These are phyloP conservation scores for Ceratocystis alfenasii DNA, from an alignment of 2,329 filamentous ascomycete species.

Conservation along the genomic window DNA sequence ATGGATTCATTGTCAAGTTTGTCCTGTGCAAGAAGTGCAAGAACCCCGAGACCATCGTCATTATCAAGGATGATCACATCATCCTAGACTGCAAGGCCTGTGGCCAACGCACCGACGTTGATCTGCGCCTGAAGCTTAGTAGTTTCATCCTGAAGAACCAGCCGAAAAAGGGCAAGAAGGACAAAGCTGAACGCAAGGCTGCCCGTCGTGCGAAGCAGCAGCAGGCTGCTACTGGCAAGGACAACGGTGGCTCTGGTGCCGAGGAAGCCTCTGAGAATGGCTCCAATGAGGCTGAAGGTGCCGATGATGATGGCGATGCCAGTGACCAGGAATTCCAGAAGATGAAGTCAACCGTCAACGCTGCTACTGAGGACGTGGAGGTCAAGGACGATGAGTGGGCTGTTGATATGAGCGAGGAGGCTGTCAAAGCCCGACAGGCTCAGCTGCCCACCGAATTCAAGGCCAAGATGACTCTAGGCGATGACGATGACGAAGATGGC, in stretches of 20 bases:
- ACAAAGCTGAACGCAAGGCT: slow-evolving; percentile 86
- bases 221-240: slow-evolving; percentile 45
- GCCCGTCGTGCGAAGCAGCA: slow-evolving; percentile 80
- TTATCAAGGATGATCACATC: slow-evolving; percentile 88
- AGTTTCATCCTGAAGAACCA: slow-evolving; percentile 96
- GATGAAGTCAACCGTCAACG: slow-evolving; percentile 51
- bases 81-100: slow-evolving; percentile 97
- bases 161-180: slow-evolving; percentile 89
- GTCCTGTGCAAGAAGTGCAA: slow-evolving; percentile 99
- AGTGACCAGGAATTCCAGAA: slow-evolving; percentile 90
- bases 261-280: slow-evolving; percentile 42
- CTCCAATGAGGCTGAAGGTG: slow-evolving; percentile 36
- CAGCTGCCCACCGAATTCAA: slow-evolving; percentile 91
- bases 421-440: slow-evolving; percentile 86
- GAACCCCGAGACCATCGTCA: slow-evolving; percentile 95
- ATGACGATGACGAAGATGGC: slow-evolving; percentile 69
- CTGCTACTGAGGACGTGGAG: slow-evolving; percentile 42
- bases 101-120: slow-evolving; percentile 82
- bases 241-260: slow-evolving; percentile 50
- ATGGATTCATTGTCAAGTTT: slow-evolving; percentile 97
- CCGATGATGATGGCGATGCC: slow-evolving; percentile 39
- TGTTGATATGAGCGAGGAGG: slow-evolving; percentile 90
- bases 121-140: slow-evolving; percentile 87
- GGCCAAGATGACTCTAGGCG: slow-evolving; percentile 72
- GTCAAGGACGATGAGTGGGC: slow-evolving; percentile 86